A percentile compares a stretch with the other conserved stretches of the same genome.
Evolutionary conservation across 108 stramenopile genomes (phyloP).

Genomic region (Conticribra guillardii): DNA sequence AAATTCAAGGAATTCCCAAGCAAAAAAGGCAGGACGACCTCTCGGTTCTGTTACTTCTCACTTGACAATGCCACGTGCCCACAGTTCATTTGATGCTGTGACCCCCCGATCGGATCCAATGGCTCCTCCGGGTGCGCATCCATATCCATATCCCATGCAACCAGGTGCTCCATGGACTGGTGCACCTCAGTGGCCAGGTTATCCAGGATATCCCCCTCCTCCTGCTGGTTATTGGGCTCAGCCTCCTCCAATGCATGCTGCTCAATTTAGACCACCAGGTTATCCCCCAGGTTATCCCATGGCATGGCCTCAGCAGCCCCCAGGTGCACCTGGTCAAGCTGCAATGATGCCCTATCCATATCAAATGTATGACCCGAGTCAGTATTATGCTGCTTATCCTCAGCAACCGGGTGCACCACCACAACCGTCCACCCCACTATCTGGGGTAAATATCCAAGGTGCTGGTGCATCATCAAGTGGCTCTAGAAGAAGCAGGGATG

Average conservation of each 20-base stretch:
- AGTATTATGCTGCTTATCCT: slow-evolving; percentile 3
- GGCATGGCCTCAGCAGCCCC: background rate
- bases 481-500: too few species aligned
- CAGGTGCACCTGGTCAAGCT: background rate
- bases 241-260: slow-evolving; percentile 1
- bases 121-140: background rate
- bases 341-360: slow-evolving; percentile 4
- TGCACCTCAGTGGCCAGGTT: background rate
- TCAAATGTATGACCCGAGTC: slow-evolving; percentile 6
- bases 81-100: slow-evolving; percentile 12
- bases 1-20: too few species aligned
- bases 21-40: too few species aligned
- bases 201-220: slow-evolving; percentile 1
- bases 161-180: background rate
- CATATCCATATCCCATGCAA: background rate
- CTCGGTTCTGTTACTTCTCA: too few species aligned
- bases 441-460: background rate
- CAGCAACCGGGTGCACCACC: background rate
- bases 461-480: too few species aligned
- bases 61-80: too few species aligned
- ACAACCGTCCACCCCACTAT: slow-evolving; percentile 1
- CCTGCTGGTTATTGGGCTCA: slow-evolving; percentile 10
- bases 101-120: background rate
- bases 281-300: background rate
- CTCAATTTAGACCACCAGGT: background rate